phyloP scores from a whole-genome alignment of 2,329 filamentous ascomycete species.

The Bisporella sp. region DNA sequence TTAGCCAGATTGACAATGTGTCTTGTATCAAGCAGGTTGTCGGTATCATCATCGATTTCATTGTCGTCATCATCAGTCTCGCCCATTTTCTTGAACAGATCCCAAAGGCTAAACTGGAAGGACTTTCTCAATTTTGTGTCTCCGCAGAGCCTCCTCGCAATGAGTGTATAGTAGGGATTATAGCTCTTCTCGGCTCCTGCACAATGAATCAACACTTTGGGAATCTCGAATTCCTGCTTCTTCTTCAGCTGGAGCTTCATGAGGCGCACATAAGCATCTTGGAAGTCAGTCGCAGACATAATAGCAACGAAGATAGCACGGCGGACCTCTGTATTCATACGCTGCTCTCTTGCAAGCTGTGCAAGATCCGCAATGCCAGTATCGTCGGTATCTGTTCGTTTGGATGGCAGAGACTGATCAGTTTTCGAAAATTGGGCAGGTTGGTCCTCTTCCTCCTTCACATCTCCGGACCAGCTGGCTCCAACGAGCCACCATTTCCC shows the following conservation, averaged over 20 bases:
- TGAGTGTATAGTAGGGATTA: constrained; percentile 88
- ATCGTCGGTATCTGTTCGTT: constrained; percentile 26
- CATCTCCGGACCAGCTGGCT: constrained; percentile 68
- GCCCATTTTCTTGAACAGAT: constrained; percentile 77
- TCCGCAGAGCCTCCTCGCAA: constrained; percentile 70
- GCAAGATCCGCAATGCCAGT: constrained; percentile 24
- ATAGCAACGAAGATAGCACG: constrained; percentile 85
- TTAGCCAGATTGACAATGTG: constrained; percentile 62
- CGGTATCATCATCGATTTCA: constrained; percentile 49
- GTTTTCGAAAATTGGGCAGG: constrained; percentile 1
- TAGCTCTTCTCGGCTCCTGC: constrained; percentile 75
- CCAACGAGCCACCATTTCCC: constrained; percentile 99
- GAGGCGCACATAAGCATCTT: constrained; percentile 75
- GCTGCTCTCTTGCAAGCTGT: constrained; percentile 28
- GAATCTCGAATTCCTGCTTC: constrained; percentile 78
- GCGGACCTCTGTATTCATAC: constrained; percentile 30
- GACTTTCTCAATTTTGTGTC: constrained; percentile 73
- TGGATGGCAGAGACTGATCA: neutral
- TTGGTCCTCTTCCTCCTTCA: constrained; percentile 23
- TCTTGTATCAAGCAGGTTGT: constrained; percentile 43
- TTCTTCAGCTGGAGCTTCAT: constrained; percentile 79
- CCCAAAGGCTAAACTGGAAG: constrained; percentile 84
- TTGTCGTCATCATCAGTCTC: constrained; percentile 58
- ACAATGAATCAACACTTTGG: constrained; percentile 82
- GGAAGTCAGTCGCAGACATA: constrained; percentile 75